A percentile compares a stretch with the other conserved stretches of the same genome.
phyloP scores from a whole-genome alignment of 371 early-diverging fungal species.

The Dinochytrium kinnereticum region DNA sequence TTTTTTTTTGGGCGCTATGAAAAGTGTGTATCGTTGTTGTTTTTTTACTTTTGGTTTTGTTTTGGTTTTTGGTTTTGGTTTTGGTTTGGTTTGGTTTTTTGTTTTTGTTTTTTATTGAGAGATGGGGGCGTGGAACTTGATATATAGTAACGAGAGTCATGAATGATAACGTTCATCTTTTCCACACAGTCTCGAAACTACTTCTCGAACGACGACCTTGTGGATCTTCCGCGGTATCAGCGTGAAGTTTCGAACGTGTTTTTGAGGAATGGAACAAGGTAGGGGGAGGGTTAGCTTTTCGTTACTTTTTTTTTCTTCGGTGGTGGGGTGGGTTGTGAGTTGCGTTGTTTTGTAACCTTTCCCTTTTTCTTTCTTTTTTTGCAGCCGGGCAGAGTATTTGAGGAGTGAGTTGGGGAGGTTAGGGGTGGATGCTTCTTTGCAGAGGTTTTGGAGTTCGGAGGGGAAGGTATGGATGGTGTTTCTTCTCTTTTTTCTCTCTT shows the following conservation, averaged over 20 bases:
- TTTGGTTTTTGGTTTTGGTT: background rate
- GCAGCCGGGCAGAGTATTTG: conserved; percentile 37
- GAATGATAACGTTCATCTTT: no score
- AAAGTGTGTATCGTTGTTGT: background rate
- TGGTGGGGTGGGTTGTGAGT: no score
- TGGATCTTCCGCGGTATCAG: no score
- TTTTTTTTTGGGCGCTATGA: no score
- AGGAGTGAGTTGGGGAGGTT: conserved; percentile 11
- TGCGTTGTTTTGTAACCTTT: no score
- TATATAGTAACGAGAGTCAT: no score
- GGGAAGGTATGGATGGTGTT: background rate
- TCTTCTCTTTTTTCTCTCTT: no score
- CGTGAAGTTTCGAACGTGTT: background rate
- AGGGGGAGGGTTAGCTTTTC: background rate
- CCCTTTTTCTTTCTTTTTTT: no score
- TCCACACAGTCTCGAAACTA: no score
- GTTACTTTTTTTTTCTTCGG: background rate
- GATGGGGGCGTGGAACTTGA: no score
- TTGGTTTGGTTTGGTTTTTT: background rate
- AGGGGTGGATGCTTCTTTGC: conserved; percentile 43
- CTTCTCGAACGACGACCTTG: no score
- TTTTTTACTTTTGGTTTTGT: background rate
- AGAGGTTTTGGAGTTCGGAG: conserved; percentile 30
- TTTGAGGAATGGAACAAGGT: background rate
- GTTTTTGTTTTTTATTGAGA: no score